Percentiles rank a stretch among this genome's conserved stretches.
Evolutionary conservation across 202 grass and related monocot genomes (phyloP).

Genomic region (Brachypodium distachyon): DNA sequence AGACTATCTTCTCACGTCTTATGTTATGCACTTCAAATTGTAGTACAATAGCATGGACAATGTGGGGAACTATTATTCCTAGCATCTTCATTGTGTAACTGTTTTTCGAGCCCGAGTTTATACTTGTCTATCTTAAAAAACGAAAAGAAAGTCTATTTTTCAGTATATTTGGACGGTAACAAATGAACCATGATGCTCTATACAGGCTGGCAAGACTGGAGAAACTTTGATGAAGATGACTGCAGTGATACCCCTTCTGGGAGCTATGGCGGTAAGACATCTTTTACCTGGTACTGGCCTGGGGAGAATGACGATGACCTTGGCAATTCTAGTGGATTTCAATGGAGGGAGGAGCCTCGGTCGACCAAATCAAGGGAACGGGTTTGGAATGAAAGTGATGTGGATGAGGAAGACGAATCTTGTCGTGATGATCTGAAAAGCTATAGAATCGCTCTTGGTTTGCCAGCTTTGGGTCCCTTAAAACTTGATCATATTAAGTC

Average conservation of each 20-base stretch:
- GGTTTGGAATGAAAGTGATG: constrained; percentile 76
- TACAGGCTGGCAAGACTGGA: constrained; percentile 29
- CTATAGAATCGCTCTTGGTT: constrained; percentile 61
- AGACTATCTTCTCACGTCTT: background rate
- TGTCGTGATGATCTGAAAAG: constrained; percentile 18
- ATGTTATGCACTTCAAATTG: background rate
- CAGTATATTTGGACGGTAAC: background rate
- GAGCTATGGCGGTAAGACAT: constrained; percentile 31
- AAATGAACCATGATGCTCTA: background rate
- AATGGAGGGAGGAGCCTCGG: constrained; percentile 72
- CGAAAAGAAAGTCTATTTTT: background rate
- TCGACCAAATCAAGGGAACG: constrained; percentile 41
- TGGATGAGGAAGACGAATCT: constrained; percentile 60
- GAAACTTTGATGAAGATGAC: constrained; percentile 27
- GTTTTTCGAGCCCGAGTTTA: background rate
- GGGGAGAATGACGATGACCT: constrained; percentile 21
- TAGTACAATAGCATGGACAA: background rate
- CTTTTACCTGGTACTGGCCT: constrained; percentile 51
- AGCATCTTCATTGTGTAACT: background rate
- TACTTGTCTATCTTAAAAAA: background rate
- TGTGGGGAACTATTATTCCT: background rate
- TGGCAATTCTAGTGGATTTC: constrained; percentile 32
- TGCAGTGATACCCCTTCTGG: constrained; percentile 11
- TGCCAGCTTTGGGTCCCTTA: constrained; percentile 57
- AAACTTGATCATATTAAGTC: constrained; percentile 71